Percentiles rank a stretch among this genome's conserved stretches.
phyloP scores from a whole-genome alignment of 768 basidiomycete genomes.

The Boletellus ananiceps region DNA sequence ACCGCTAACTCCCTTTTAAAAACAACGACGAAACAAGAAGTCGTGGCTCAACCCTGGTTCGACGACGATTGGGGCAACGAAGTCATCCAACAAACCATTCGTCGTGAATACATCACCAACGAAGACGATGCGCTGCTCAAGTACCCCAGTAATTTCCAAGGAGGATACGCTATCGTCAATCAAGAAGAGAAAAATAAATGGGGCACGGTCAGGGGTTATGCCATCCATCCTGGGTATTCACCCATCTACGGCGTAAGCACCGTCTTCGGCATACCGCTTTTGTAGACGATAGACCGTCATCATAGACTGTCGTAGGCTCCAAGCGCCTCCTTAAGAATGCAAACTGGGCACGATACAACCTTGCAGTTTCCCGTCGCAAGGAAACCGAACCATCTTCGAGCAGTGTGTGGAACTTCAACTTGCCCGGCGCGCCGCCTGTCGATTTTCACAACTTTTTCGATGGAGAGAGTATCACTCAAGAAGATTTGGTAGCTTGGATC shows the following conservation, averaged over 20 bases:
- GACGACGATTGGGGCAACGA: conserved; percentile 54
- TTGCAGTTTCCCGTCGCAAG: conserved; percentile 54
- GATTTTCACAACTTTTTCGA: conserved; percentile 63
- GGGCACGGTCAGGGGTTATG: conserved; percentile 56
- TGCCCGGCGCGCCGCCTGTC: conserved; percentile 52
- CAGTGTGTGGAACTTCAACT: conserved; percentile 58
- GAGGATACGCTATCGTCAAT: conserved; percentile 54
- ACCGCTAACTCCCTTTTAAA: conserved; percentile 52
- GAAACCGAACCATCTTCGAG: conserved; percentile 58
- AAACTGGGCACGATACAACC: conserved; percentile 63
- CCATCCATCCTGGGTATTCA: conserved; percentile 55
- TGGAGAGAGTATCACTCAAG: conserved; percentile 57
- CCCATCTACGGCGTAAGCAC: conserved; percentile 45
- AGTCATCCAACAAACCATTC: conserved; percentile 51
- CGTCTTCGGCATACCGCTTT: neutral
- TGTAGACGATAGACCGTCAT: neutral
- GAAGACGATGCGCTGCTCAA: conserved; percentile 51
- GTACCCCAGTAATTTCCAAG: conserved; percentile 53
- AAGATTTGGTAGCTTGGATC: conserved; percentile 64
- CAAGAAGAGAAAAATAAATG: conserved; percentile 49
- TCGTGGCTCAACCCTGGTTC: conserved; percentile 50
- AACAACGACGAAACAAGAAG: conserved; percentile 47
- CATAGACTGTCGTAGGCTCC: conserved; percentile 52
- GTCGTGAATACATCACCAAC: conserved; percentile 42
- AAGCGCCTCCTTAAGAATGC: conserved; percentile 58